Evolutionary conservation across 768 basidiomycete genomes (phyloP), one percentile per base, ranked within the genome.

Genomic region (Termitomyces sp.): DNA sequence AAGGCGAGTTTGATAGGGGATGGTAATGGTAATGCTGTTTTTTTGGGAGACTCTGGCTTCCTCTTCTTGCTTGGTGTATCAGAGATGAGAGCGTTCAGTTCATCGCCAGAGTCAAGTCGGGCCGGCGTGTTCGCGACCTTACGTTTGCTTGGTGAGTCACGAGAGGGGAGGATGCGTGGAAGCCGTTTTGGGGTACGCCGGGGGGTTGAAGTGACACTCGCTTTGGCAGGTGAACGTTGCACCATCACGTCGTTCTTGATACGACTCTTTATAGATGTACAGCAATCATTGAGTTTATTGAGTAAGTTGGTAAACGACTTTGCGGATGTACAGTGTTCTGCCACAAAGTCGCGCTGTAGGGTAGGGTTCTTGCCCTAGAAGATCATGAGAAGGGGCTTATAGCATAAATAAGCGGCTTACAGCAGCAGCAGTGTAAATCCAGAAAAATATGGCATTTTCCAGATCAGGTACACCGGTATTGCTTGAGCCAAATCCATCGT

Each of bases 21-120:
- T 43, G 29, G 14, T 56, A 39, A 46, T 43, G 29, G 14, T 56
- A 39, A 31, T 31, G 34, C 7, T 47, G 18, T n/a, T 41, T 57
- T 54, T 41, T 67, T 66, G 2, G 65, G 53, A 9, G 61, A 48
- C 9, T 69, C 69, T 3, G 69, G 47, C 53, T 70, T 77, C 37
- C 70, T 69, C 61, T 68, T 76, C 59, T 80, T 80, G 34, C 70
- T 72, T 0, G 79, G 80, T 5, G 80, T 75, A 51, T 71, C 68
- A 5, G 76, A 75, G 18, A 61, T 20, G 54, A 74, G 55, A 58
- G 70, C 27, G 27, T 69, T 16, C 53, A 72, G 44, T 64, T 75
- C 56, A 56, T 66, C 53, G 64, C 69, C 59, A 57, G 71, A 60
- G 51, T 64, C 47, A 7, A 39, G 53, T 39, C 48, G 60, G 3